A percentile compares a stretch with the other conserved stretches of the same genome.
These are phyloP conservation scores for Penicillium lagena DNA, from an alignment of 495 filamentous ascomycete genomes.

Conservation along the genomic window DNA sequence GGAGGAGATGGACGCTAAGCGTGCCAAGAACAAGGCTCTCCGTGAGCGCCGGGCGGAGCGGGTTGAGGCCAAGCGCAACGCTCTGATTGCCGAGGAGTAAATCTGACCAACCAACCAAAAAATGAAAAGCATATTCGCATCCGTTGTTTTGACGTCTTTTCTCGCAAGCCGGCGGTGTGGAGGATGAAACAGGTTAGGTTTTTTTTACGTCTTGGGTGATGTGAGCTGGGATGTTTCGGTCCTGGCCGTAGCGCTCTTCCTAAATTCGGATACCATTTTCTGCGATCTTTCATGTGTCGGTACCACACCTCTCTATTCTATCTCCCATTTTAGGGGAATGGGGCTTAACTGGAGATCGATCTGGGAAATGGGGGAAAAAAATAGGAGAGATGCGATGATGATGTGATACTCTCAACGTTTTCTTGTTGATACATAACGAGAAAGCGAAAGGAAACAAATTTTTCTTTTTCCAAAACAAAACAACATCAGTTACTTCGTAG, in stretches of 20 bases:
- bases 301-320: conserved; percentile 10
- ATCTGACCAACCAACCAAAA: conserved; percentile 17
- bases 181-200: conserved; percentile 29
- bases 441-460: conserved; percentile 27
- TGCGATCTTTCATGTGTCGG: conserved; percentile 11
- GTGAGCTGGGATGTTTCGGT: conserved; percentile 15
- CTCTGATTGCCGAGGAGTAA: conserved; percentile 67
- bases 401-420: conserved; percentile 27
- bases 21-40: conserved; percentile 98
- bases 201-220: conserved; percentile 4
- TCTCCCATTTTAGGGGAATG: conserved; percentile 13
- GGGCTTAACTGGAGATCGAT: conserved; percentile 9
- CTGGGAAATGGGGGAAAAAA: conserved; percentile 13
- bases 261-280: conserved; percentile 12
- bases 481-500: neutral
- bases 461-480: conserved; percentile 14
- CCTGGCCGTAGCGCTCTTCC: conserved; percentile 22
- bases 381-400: conserved; percentile 28
- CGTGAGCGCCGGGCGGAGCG: conserved; percentile 93
- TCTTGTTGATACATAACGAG: conserved; percentile 26
- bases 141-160: conserved; percentile 30
- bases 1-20: conserved; percentile 99
- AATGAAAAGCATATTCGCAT: conserved; percentile 6
- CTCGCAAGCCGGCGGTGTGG: conserved; percentile 32
- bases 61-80: conserved; percentile 80